These are phyloP conservation scores for Bretziella fagacearum DNA, from an alignment of 2,329 filamentous ascomycete species.

Conservation along the genomic window DNA sequence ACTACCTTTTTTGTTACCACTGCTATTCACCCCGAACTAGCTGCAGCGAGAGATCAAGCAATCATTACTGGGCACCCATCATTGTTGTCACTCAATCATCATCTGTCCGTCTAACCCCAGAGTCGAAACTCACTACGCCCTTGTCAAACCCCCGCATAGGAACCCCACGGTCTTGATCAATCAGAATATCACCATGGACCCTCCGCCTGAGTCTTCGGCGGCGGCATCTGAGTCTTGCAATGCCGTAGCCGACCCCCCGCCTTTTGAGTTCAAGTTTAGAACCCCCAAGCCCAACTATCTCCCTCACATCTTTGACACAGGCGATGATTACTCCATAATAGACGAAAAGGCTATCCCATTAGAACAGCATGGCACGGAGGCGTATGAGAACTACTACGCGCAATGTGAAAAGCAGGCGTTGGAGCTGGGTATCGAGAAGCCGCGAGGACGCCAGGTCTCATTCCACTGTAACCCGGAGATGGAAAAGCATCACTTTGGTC, in stretches of 20 bases:
- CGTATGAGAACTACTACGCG: slow-evolving; percentile 39
- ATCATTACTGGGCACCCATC: too few relatives aligned
- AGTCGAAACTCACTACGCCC: too few relatives aligned
- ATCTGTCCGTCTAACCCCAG: too few relatives aligned
- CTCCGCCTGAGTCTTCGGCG: slow-evolving; percentile 8
- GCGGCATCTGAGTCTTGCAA: slow-evolving; percentile 13
- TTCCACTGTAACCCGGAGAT: slow-evolving; percentile 92
- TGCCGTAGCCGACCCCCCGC: slow-evolving; percentile 24
- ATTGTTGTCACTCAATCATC: too few relatives aligned
- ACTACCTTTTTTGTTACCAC: too few relatives aligned
- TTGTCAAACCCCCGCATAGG: too few relatives aligned
- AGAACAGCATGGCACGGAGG: slow-evolving; percentile 33
- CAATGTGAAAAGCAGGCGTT: slow-evolving; percentile 40
- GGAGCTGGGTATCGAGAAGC: slow-evolving; percentile 55
- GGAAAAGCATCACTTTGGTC: slow-evolving; percentile 92
- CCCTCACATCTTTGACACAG: slow-evolving; percentile 35
- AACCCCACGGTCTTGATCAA: too few relatives aligned
- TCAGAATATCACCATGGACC: background rate
- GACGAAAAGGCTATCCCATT: slow-evolving; percentile 35
- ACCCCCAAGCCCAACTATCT: slow-evolving; percentile 44
- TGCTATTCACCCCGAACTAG: too few relatives aligned
- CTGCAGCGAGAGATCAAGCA: too few relatives aligned
- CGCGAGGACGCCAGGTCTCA: slow-evolving; percentile 78
- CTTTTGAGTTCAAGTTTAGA: slow-evolving; percentile 29
- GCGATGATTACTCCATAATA: slow-evolving; percentile 34